phyloP scores from a whole-genome alignment of 2,329 filamentous ascomycete species.

The Didymella pinodella region DNA sequence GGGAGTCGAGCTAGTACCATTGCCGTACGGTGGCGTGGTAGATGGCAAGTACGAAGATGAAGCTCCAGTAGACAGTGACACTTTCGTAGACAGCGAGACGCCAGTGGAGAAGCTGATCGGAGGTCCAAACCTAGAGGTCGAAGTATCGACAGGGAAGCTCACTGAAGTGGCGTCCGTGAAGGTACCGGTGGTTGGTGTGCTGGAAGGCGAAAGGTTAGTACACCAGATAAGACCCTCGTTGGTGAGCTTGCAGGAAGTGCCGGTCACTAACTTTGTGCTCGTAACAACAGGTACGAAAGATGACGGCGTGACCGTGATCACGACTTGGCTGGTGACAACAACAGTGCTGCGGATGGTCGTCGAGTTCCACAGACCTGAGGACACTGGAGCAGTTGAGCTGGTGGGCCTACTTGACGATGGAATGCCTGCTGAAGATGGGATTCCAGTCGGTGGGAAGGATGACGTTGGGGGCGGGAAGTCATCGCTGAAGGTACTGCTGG shows the following conservation, averaged over 20 bases:
- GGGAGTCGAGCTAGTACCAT: constrained; percentile 5
- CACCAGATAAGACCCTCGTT: constrained; percentile 5
- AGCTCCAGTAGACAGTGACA: constrained; percentile 8
- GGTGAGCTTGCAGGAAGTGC: constrained; percentile 2
- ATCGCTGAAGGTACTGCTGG: constrained; percentile 16
- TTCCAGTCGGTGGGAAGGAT: constrained; percentile 6
- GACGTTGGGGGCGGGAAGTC: constrained; percentile 13
- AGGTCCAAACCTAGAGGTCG: constrained; percentile 15
- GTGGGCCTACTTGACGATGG: constrained; percentile 10
- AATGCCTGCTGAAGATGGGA: constrained; percentile 2
- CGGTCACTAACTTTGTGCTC: constrained; percentile 22
- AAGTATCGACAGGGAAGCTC: constrained; percentile 27
- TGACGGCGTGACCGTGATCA: constrained; percentile 15
- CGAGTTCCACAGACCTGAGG: constrained; percentile 15
- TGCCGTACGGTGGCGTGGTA: constrained; percentile 14
- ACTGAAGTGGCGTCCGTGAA: constrained; percentile 30
- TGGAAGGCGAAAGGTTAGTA: constrained; percentile 16
- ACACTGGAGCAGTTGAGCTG: constrained; percentile 1
- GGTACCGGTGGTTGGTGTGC: constrained; percentile 21
- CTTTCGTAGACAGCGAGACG: constrained; percentile 1
- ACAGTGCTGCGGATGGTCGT: constrained; percentile 12
- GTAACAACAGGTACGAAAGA: constrained; percentile 5
- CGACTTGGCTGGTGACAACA: constrained; percentile 10
- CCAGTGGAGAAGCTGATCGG: constrained; percentile 4
- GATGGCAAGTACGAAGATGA: constrained; percentile 8